Evolutionary conservation across 1,139 yeast genomes (phyloP), one percentile per base, ranked within the genome.

Genomic region (Yamadazyma taylorii): DNA sequence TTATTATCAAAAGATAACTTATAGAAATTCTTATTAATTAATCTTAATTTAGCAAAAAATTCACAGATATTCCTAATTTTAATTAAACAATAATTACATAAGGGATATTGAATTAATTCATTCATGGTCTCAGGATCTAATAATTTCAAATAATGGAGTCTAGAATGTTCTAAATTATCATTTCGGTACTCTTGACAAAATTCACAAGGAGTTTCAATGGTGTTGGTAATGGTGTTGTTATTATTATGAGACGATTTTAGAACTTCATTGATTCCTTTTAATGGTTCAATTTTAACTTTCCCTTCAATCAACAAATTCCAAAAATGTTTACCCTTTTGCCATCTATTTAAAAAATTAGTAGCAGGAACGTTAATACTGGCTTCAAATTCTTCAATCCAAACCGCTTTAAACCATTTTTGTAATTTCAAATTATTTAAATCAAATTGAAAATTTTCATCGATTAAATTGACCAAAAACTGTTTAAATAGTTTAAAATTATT

Each of bases 41-140:
- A 70, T 47, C 95, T 72, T 45, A 88, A 61, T 49, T 85, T 80
- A 37, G 92, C 83, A 60, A 81, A 79, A 51, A 85, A 74, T 46
- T 88, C 92, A 64, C 96, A 81, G 23, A 83, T 79, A 42, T 85
- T 79, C 49, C 97, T 75, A 36, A 89, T 75, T 50, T 88, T 81
- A 38, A 82, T 73, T 35, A 90, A 69, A 62, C 97, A 92, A 54
- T 79, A 83, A 48, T 83, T 83, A 58, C 97, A 92, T 33, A 90
- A 66, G n/a, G 95, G 88, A 51, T 85, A 84, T 35, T 55, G 53
- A 19, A 73, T 56, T 7, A 61, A 62, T 24, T 58, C 64, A 23
- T 44, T 41, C 13, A 33, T 32, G 6, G 45, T 46, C 14, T 57
- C 61, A 2, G 58, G 53, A 40, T 52, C 61, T 33, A 60, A 53